These are phyloP conservation scores for Cercospora citrullina DNA, from an alignment of 2,329 filamentous ascomycete genomes.

Conservation along the genomic window DNA sequence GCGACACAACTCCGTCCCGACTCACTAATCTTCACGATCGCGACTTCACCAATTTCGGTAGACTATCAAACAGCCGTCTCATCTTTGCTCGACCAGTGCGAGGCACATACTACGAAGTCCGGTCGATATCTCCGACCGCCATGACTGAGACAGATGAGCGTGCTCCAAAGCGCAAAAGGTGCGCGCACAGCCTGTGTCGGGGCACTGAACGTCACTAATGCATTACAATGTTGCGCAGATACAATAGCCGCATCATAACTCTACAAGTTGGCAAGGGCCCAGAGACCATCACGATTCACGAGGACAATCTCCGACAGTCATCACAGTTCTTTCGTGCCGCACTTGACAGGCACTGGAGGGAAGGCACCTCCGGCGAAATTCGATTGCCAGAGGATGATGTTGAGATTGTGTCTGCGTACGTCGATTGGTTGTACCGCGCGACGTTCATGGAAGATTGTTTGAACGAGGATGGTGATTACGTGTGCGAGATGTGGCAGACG, in stretches of 20 bases:
- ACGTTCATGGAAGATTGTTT: not conserved
- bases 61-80: not conserved
- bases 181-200: no score
- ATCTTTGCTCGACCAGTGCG: not conserved
- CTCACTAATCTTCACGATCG: not conserved
- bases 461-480: no score
- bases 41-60: not conserved
- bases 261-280: not conserved
- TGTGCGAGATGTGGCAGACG: not conserved
- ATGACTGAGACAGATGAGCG: slow-evolving; percentile 7
- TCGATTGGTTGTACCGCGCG: slow-evolving; percentile 21
- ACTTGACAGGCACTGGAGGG: slow-evolving; percentile 16
- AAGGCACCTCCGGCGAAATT: slow-evolving; percentile 5
- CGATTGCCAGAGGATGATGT: slow-evolving; percentile 12
- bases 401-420: slow-evolving; percentile 13
- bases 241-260: slow-evolving; percentile 13
- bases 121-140: not conserved
- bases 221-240: not conserved
- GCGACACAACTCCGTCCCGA: not conserved
- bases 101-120: not conserved
- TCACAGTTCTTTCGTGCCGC: slow-evolving; percentile 18
- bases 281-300: slow-evolving; percentile 11
- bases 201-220: no score
- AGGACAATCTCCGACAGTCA: slow-evolving; percentile 7
- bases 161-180: slow-evolving; percentile 9